A percentile compares a stretch with the other conserved stretches of the same genome.
phyloP scores from a whole-genome alignment of 164 flowering plant genomes.

The Berberis thunbergii region DNA sequence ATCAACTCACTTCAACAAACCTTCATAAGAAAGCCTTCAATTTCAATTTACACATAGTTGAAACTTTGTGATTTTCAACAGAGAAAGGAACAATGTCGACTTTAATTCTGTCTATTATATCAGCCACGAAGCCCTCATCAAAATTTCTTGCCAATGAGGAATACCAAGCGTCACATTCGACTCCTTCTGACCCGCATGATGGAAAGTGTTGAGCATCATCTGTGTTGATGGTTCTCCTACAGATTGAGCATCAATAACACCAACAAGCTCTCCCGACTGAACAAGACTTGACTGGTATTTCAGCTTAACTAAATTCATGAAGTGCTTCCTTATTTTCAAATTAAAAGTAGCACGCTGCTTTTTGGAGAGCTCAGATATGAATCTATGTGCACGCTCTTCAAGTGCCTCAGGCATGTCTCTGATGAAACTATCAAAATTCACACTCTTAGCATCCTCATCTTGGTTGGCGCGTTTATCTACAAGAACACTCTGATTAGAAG shows the following conservation, averaged over 20 bases:
- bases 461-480: too few species aligned
- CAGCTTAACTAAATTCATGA: conserved; percentile 50
- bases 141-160: conserved; percentile 93
- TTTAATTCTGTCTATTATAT: conserved; percentile 62
- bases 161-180: conserved; percentile 98
- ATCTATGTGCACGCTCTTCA: conserved; percentile 28
- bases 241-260: conserved; percentile 94
- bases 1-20: too few species aligned
- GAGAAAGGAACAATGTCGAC: conserved; percentile 41
- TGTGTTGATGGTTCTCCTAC: conserved; percentile 98
- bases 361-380: conserved; percentile 15
- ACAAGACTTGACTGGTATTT: conserved; percentile 80
- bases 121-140: conserved; percentile 91
- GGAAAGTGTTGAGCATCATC: conserved; percentile 99
- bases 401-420: conserved; percentile 45
- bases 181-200: conserved; percentile 96
- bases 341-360: conserved; percentile 9
- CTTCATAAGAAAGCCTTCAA: conserved; percentile 16
- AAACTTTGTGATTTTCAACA: conserved; percentile 17
- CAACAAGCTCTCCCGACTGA: conserved; percentile 95
- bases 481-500: conserved; percentile 44
- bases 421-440: conserved; percentile 35
- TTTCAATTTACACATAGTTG: conserved; percentile 59
- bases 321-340: conserved; percentile 21
- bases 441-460: conserved; percentile 13